Evolutionary conservation across 768 basidiomycete species (phyloP).

Genomic region (Asterophora parasitica): DNA sequence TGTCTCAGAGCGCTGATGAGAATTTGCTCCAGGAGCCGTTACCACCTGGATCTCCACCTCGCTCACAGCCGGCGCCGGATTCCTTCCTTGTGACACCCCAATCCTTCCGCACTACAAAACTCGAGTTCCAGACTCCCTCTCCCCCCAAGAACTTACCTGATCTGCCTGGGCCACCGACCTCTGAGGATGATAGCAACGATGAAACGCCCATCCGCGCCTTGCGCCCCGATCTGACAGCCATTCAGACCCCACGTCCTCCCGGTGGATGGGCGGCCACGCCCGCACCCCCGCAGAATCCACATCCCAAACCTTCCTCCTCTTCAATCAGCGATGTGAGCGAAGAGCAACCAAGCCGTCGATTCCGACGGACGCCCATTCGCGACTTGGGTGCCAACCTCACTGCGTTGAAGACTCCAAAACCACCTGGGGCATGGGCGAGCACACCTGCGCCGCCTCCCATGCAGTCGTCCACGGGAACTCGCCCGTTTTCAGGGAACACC

Average conservation of each 20-base stretch:
- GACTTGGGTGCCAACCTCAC: slow-evolving; percentile 10
- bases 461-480: slow-evolving; percentile 9
- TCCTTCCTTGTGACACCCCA: slow-evolving; percentile 42
- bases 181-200: slow-evolving; percentile 36
- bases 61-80: slow-evolving; percentile 9
- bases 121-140: slow-evolving; percentile 58
- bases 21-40: slow-evolving; percentile 13
- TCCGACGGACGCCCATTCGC: slow-evolving; percentile 3
- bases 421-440: slow-evolving; percentile 34
- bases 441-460: slow-evolving; percentile 21
- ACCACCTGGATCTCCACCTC: slow-evolving; percentile 27
- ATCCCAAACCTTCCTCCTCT: neutral
- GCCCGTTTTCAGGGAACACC: slow-evolving; percentile 17
- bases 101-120: slow-evolving; percentile 35
- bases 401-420: slow-evolving; percentile 24
- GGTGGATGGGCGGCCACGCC: slow-evolving; percentile 33
- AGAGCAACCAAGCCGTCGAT: neutral
- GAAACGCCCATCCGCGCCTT: slow-evolving; percentile 16
- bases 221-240: slow-evolving; percentile 21
- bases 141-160: slow-evolving; percentile 60
- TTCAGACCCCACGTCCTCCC: slow-evolving; percentile 44
- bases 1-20: neutral
- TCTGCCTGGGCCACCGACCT: slow-evolving; percentile 55
- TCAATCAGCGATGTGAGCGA: neutral
- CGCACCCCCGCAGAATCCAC: slow-evolving; percentile 12